Evolutionary conservation across 129 eudicot species (phyloP).

Genomic region (Arctium minus): DNA sequence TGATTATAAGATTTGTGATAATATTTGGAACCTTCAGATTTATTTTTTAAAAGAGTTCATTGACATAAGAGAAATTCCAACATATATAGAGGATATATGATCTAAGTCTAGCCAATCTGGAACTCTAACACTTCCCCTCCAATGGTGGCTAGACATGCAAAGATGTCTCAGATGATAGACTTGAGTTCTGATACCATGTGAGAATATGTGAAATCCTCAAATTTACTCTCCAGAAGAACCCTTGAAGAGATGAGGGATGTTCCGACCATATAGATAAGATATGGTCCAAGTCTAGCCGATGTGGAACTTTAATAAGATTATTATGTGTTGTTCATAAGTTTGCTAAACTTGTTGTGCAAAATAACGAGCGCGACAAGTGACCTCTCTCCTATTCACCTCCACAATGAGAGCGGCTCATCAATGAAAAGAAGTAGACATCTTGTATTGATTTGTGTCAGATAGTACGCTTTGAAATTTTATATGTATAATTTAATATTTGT

Average conservation of each 20-base stretch:
- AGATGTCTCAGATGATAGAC: too few relatives aligned
- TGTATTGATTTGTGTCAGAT: background rate
- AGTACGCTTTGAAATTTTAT: background rate
- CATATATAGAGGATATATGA: too few relatives aligned
- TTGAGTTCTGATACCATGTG: too few relatives aligned
- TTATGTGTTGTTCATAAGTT: background rate
- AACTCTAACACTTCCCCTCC: too few relatives aligned
- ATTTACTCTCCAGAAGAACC: background rate
- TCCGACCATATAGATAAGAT: background rate
- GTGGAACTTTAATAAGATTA: background rate
- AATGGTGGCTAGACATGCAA: too few relatives aligned
- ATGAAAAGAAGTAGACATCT: too few relatives aligned
- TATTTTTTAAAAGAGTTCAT: too few relatives aligned
- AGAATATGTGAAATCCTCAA: background rate
- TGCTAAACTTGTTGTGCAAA: background rate
- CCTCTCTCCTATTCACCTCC: background rate
- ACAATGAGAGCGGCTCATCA: background rate
- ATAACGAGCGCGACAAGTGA: background rate
- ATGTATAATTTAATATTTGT: background rate
- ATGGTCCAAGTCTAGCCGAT: background rate
- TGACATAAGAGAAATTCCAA: too few relatives aligned
- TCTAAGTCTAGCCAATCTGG: too few relatives aligned
- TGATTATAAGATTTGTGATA: too few relatives aligned
- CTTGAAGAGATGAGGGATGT: background rate
- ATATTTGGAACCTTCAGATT: too few relatives aligned